Evolutionary conservation across 176 grass and related monocot species (phyloP).

Genomic region (Dendrocalamus sinicus): DNA sequence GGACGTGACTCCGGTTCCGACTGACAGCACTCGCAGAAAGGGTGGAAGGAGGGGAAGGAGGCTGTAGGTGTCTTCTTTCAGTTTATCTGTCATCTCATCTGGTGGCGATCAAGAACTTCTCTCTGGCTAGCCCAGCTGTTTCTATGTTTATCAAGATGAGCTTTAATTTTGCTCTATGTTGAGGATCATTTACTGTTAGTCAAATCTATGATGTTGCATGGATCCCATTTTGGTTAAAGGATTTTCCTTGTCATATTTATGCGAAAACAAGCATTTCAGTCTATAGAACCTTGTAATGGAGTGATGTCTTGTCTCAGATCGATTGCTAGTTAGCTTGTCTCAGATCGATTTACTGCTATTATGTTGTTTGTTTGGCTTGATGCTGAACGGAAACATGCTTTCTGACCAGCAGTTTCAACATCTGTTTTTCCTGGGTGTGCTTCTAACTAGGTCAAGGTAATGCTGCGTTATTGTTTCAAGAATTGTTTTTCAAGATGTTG

Average conservation of each 20-base stretch:
- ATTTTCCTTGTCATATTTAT: slow-evolving; percentile 22
- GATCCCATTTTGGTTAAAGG: slow-evolving; percentile 36
- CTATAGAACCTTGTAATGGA: background rate
- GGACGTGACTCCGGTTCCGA: slow-evolving; percentile 82
- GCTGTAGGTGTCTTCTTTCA: slow-evolving; percentile 43
- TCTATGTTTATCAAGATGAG: slow-evolving; percentile 28
- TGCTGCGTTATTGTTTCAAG: background rate
- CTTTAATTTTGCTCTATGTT: slow-evolving; percentile 53
- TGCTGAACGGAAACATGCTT: background rate
- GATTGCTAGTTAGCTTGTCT: background rate
- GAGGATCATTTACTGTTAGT: slow-evolving; percentile 42
- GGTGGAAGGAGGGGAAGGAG: slow-evolving; percentile 89
- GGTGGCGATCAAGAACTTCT: slow-evolving; percentile 29
- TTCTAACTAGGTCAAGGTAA: background rate
- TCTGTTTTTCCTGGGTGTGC: background rate
- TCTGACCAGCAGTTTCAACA: background rate
- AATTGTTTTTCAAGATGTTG: background rate
- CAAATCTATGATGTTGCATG: slow-evolving; percentile 34
- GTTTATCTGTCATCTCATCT: background rate
- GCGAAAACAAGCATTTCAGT: slow-evolving; percentile 7
- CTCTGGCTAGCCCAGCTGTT: slow-evolving; percentile 8
- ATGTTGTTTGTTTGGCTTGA: background rate
- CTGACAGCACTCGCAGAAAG: slow-evolving; percentile 86
- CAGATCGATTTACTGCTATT: accelerated
- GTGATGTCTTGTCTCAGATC: background rate